Conservation (phyloP, 2,329 filamentous ascomycete species). For the Trichoderma sp. region DNA sequence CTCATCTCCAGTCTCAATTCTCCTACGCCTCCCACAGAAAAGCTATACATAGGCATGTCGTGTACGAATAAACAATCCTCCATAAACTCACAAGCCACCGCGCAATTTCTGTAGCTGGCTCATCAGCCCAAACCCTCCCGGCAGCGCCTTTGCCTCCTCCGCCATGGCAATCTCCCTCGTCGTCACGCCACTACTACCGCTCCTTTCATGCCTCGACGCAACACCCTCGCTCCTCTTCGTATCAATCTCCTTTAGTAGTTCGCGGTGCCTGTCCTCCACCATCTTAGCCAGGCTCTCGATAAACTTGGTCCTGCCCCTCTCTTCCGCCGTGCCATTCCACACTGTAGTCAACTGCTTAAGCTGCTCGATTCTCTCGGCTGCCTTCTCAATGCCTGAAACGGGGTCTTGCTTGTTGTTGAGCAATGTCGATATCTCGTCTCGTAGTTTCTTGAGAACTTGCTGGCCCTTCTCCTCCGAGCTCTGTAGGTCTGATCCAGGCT, state of each 20-base stretch:
- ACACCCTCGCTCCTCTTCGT: conserved; percentile 33
- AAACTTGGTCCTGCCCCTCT: conserved; percentile 78
- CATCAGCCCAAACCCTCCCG: conserved; percentile 58
- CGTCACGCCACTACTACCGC: conserved; percentile 30
- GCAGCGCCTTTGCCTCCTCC: conserved; percentile 43
- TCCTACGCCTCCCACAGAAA: too few relatives aligned
- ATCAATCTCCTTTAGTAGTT: conserved; percentile 53
- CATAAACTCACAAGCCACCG: conserved; percentile 44
- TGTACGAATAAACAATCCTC: background rate
- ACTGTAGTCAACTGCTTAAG: conserved; percentile 74
- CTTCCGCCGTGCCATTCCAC: conserved; percentile 95
- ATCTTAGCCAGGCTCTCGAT: conserved; percentile 78
- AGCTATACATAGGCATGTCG: background rate
- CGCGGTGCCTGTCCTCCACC: conserved; percentile 71
- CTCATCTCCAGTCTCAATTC: too few relatives aligned
- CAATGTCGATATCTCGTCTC: conserved; percentile 68
- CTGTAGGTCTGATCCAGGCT: conserved; percentile 60
- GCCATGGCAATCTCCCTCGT: conserved; percentile 33
- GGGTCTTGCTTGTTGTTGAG: conserved; percentile 58
- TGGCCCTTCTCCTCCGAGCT: conserved; percentile 84
- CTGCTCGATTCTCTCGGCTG: conserved; percentile 70
- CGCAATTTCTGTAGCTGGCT: conserved; percentile 62
- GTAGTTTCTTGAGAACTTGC: conserved; percentile 68
- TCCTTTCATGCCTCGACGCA: conserved; percentile 25
- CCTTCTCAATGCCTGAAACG: conserved; percentile 68